Base-by-base conservation (phyloP, 2,329 filamentous ascomycete genomes). In the Elsinoe batatas region DNA sequence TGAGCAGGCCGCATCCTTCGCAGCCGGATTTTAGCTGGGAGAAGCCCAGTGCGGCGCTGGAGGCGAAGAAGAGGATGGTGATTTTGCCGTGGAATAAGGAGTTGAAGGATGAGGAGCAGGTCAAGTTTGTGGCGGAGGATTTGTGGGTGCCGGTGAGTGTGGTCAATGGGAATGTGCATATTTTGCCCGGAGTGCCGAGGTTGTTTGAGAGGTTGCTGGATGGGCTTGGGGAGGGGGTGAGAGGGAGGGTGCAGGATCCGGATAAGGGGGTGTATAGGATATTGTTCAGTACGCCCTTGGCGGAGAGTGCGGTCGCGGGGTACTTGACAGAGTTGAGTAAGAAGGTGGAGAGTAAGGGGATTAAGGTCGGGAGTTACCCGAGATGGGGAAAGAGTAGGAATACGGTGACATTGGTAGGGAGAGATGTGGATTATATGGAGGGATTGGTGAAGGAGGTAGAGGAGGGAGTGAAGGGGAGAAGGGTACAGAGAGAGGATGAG, bases 301-400 rank as follows among this genome's bases (percentile, higher is more conserved):
- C 87, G 0, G 93, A 98, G 76, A 96, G 90, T 69, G 80, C 79
- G 15, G 83, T 96, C 32, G 91, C 93, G 11, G 80, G 77, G 15
- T 96, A 88, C 67, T 75, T 98, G 64, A 91, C 89, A 1, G 79
- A 88, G 61, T 74, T 97, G 59, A 88, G 91, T 3, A 79, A 75
- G 26, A 81, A 81, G 68, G 86, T 91, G 18, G 85, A 83, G 67
- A 74, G 82, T 0, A 82, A 80, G 64, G 90, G 89, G 2, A 79
- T 97, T 64, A 97, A 97, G 73, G 89, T 97, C 13, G 93, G 93
- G 46, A 95, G 88, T 70, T 97, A 98, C 71, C 93, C 93, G 35
- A 78, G 89, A 56, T 96, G 91, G 90, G 88, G 87, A 4, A 91
- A 88, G 76, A 82, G 82, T 64, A 78, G 78, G 60, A 97, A 97